Base-by-base conservation (phyloP, 2,329 filamentous ascomycete species). In the Byssoonygena ceratinophila region DNA sequence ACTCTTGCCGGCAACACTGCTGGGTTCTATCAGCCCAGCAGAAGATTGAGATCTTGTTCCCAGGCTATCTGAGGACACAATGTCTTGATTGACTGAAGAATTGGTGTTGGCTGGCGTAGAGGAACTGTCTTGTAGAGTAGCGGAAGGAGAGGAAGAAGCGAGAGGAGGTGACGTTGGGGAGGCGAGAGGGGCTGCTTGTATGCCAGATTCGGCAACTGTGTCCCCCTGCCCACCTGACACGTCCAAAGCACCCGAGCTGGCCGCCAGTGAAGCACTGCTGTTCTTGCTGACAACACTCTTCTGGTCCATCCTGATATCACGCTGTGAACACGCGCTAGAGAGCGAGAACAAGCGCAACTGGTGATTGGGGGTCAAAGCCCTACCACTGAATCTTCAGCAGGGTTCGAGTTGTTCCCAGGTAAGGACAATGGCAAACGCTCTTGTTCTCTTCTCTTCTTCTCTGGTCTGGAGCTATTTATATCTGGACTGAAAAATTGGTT, bases 121-220 rank as follows among this genome's bases (percentile, higher is more conserved):
- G n/a, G n/a, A 31, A 18, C 14, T 32, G 34, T 25, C 16, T 14
- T 12, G 43, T 20, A 23, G 16, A 7, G 16, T 29, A 31, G 43
- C 8, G 9, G 43, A 40, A 8, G 41, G 25, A 14, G 50, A 32
- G 31, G 50, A 39, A 9, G 31, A 20, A 39, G 41, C 4, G 31
- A 31, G 34, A 52, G 8, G 23, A 32, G 22, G 25, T 25, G 50
- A 52, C 32, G 50, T 46, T 47, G 34, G 20, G 41, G n/a, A n/a
- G n/a, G 41, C 25, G 44, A 34, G 41, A 40, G 50, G 20, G 32
- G 49, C 16, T 32, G 22, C 2, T 22, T 40, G 43, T 16, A 32
- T 47, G 36, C 50, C 50, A 2, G 50, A 52, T 46, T 46, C 36
- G 44, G 50, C 43, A 52, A 47, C 34, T 32, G 23, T 12, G n/a